Evolutionary conservation across 331 rosid species (phyloP), one percentile per base, ranked within the genome.

Genomic region (Malus hybrid): DNA sequence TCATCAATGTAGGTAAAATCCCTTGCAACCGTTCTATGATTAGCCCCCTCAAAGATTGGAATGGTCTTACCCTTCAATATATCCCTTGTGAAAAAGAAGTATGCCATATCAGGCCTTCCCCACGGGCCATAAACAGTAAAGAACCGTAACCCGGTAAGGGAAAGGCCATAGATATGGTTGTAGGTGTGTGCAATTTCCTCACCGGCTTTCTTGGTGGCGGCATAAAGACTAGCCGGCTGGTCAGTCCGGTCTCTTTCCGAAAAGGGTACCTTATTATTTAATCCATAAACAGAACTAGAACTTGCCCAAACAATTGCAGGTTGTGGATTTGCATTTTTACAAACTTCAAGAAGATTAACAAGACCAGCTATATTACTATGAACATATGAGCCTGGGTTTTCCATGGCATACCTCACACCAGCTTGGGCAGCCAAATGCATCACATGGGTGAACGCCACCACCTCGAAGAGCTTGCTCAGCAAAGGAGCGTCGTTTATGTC

Each of bases 381-480:
- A 65, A 91, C 93, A 83, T 91, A 91, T 32, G 96, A 88, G 16
- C 90, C 80, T 55, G 96, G 96, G 79, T 91, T 91, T 76, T 89
- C 93, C 93, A 91, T 88, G 64, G 96, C 96, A 73, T 91, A 91
- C 93, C 96, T 88, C 80, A 90, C 96, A 73, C 96, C 96, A 81
- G 96, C 96, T 65, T 90, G 96, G 56, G 96, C 96, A 57, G 96
- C 96, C 82, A 91, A 86, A 68, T 91, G 96, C 96, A 91, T 88
- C 18, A 91, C 96, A 70, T 91, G 96, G n/a, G 96, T 91, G 56
- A 91, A 91, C 4, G 92, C 71, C 61, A 91, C 96, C 67, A 91
- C 88, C 84, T 88, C 96, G 58, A 91, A 91, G 14, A 91, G 93
- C 84, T 86, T 91, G 77, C 69, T 84, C 76, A 91, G 52, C 46